Evolutionary conservation across 139 green algal genomes (phyloP).

Genomic region (Astrephomene gubernaculifera): DNA sequence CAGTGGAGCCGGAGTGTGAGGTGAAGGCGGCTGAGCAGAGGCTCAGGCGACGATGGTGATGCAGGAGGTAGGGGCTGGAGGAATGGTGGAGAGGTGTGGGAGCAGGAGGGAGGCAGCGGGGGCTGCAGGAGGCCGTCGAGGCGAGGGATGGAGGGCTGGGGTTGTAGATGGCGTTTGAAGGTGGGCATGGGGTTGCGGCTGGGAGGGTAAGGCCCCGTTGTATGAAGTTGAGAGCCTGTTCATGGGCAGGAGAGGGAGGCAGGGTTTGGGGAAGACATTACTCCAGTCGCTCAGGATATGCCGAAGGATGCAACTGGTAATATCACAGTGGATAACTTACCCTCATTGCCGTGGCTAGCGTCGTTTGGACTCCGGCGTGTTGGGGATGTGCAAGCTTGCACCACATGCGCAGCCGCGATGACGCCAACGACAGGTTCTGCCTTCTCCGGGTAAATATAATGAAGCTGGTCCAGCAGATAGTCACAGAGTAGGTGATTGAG

Average conservation of each 20-base stretch:
- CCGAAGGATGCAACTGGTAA: no score
- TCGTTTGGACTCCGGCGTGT: background rate
- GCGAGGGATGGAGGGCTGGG: background rate
- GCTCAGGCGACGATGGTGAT: no score
- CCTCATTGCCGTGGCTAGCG: background rate
- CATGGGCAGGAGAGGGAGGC: background rate
- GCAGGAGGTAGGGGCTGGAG: no score
- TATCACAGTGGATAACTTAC: no score
- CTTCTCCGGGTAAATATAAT: no score
- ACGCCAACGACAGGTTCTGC: no score
- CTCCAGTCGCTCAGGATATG: no score
- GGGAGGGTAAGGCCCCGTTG: background rate
- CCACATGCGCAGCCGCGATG: constrained; percentile 20
- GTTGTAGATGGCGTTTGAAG: no score
- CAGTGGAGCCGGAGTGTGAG: background rate
- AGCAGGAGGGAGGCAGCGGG: background rate
- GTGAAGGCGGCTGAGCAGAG: background rate
- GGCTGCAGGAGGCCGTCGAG: background rate
- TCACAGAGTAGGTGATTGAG: no score
- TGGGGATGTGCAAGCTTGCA: background rate
- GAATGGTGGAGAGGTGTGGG: background rate
- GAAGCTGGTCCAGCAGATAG: no score
- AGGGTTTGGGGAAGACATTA: no score
- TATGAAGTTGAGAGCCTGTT: background rate
- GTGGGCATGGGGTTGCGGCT: background rate